phyloP scores from a whole-genome alignment of 2,329 filamentous ascomycete species.

The Daldinia sp. region DNA sequence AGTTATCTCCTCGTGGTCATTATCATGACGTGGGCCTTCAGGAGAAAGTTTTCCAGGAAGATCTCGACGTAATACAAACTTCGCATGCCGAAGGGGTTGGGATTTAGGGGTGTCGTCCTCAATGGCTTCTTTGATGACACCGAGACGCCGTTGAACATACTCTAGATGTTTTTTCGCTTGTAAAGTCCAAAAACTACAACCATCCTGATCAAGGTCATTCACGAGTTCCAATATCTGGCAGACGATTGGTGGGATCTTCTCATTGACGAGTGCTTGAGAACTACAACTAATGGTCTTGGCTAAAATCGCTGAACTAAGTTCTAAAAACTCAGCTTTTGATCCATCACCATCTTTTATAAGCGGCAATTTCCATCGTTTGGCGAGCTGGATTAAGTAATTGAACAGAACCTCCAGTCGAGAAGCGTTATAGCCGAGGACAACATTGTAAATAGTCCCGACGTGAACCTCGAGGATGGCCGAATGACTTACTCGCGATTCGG shows the following conservation, averaged over 20 bases:
- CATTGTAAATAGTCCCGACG: background rate
- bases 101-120: background rate
- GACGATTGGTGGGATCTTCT: background rate
- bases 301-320: background rate
- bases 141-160: background rate
- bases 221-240: background rate
- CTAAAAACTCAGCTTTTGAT: background rate
- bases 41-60: slow-evolving; percentile 11
- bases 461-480: background rate
- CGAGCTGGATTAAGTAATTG: background rate
- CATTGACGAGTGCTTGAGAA: background rate
- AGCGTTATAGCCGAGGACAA: background rate
- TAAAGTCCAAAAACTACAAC: background rate
- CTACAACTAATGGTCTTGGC: background rate
- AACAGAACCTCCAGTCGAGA: background rate
- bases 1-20: slow-evolving; percentile 53
- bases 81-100: background rate
- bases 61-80: background rate
- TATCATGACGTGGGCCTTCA: slow-evolving; percentile 33
- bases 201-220: background rate
- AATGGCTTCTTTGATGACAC: background rate
- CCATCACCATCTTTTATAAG: background rate
- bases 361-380: background rate
- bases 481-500: background rate
- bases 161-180: background rate